These are phyloP conservation scores for Hordeum pubiflorum DNA, from an alignment of 202 grass and related monocot genomes.

Conservation along the genomic window DNA sequence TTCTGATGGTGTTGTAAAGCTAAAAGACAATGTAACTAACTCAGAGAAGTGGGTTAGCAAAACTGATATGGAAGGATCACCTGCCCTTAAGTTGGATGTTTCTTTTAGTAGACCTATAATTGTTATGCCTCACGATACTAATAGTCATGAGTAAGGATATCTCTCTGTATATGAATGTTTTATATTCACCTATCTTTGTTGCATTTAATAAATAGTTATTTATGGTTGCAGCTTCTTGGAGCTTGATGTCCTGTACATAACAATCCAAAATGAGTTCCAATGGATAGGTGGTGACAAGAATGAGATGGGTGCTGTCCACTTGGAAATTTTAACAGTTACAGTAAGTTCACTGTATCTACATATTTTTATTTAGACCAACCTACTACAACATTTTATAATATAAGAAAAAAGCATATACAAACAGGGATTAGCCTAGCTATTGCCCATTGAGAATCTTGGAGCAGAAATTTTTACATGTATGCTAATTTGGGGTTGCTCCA, in stretches of 20 bases:
- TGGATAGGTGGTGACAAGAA: slow-evolving; percentile 88
- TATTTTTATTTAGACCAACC: slow-evolving; percentile 10
- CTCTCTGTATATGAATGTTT: not conserved
- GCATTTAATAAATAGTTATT: slow-evolving; percentile 23
- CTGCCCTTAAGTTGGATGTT: slow-evolving; percentile 84
- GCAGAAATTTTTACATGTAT: not conserved
- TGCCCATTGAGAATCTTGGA: slow-evolving; percentile 11
- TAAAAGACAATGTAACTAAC: slow-evolving; percentile 79
- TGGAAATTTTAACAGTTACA: slow-evolving; percentile 73
- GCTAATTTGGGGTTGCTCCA: slow-evolving; percentile 8
- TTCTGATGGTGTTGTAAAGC: slow-evolving; percentile 60
- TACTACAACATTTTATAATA: not conserved
- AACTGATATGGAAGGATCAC: slow-evolving; percentile 84
- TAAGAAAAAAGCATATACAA: not conserved
- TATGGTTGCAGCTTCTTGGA: slow-evolving; percentile 72
- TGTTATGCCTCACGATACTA: slow-evolving; percentile 76
- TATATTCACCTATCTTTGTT: slow-evolving; percentile 16
- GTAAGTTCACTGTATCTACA: slow-evolving; percentile 35
- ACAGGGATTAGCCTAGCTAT: not conserved
- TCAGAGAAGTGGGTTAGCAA: slow-evolving; percentile 92
- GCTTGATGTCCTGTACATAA: slow-evolving; percentile 89
- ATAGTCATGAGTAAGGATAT: slow-evolving; percentile 76
- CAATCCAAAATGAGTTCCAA: slow-evolving; percentile 76
- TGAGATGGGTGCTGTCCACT: slow-evolving; percentile 75
- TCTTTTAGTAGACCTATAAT: slow-evolving; percentile 91